Evolutionary conservation across 2,329 filamentous ascomycete genomes (phyloP).

Genomic region (Cercospora nicotianae): DNA sequence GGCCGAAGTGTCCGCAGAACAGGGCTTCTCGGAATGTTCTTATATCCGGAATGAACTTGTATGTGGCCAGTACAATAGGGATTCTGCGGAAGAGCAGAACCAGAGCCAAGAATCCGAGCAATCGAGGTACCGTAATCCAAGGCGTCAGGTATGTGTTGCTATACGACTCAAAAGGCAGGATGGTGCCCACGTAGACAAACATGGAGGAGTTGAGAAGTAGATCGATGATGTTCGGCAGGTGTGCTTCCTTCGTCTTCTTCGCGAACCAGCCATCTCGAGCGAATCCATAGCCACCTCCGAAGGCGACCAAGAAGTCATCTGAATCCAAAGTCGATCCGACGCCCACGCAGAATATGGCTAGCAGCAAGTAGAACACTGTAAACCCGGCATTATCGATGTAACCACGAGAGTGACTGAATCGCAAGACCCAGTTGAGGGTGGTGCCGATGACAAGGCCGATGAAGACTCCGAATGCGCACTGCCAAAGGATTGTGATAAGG

Average conservation of each 20-base stretch:
- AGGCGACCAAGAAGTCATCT: conserved; percentile 59
- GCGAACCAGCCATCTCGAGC: conserved; percentile 56
- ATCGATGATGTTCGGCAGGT: conserved; percentile 54
- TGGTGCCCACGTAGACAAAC: conserved; percentile 58
- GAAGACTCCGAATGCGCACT: conserved; percentile 52
- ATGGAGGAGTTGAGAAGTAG: conserved; percentile 57
- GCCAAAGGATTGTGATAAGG: conserved; percentile 56
- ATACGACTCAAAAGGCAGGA: conserved; percentile 55
- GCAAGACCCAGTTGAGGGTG: conserved; percentile 50
- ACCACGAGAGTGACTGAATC: conserved; percentile 47
- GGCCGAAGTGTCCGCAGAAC: conserved; percentile 59
- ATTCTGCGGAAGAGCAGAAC: conserved; percentile 55
- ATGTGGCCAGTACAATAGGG: conserved; percentile 52
- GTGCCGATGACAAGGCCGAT: conserved; percentile 52
- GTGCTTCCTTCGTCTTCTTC: conserved; percentile 48
- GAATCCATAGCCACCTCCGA: conserved; percentile 57
- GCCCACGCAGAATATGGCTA: conserved; percentile 55
- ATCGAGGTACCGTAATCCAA: conserved; percentile 41
- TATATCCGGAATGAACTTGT: conserved; percentile 52
- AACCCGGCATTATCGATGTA: conserved; percentile 54
- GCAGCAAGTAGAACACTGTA: conserved; percentile 57
- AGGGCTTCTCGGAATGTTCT: conserved; percentile 54
- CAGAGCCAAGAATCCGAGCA: conserved; percentile 51
- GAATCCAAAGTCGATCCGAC: conserved; percentile 53
- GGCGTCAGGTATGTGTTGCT: conserved; percentile 43